Evolutionary conservation across 2,329 filamentous ascomycete species (phyloP), one percentile per base, ranked within the genome.

Genomic region (Colletotrichum echinochloae): DNA sequence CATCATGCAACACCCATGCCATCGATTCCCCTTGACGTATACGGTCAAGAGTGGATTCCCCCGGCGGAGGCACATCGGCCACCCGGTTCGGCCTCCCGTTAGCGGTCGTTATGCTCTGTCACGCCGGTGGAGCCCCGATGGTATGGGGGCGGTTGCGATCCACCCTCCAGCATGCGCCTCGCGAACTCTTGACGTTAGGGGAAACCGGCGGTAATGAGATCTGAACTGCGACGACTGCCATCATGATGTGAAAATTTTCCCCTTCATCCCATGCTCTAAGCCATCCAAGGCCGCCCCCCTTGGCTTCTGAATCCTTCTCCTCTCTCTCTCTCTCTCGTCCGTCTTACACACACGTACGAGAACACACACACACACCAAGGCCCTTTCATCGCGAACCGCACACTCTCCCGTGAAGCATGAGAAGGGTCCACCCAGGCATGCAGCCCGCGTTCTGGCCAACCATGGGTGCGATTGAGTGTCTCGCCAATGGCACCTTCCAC

Each of bases 1-100:
- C 66, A 69, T 48, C 46, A 57, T 59, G 52, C 65, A 41, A 57
- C 66, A 64, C 49, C 71, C 71, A 72, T 72, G 68, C 60, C 18
- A 54, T 73, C 72, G 72, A 70, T 66, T 72, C 66, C 61, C 51
- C 70, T 67, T 73, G 39, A 72, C 70, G 63, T 73, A 71, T 66
- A 72, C 70, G 72, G 72, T 73, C 26, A 52, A 60, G 44, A 51
- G 67, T 69, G 65, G 65, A 59, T 59, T 60, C 60, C 59, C 20
- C 12, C 60, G 63, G 63, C 66, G 70, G 61, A 68, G 63, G 62
- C 57, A 66, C 66, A 63, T 66, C 59, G 66, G 72, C 55, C 60
- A 66, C 60, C 72, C 66, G 72, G 51, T 46, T 65, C 72, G 70
- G 70, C 59, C 68, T 72, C 46, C 68, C 44, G 67, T 71, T 67